Base-by-base conservation (phyloP, 164 flowering plant species). In the Umbellularia californica region DNA sequence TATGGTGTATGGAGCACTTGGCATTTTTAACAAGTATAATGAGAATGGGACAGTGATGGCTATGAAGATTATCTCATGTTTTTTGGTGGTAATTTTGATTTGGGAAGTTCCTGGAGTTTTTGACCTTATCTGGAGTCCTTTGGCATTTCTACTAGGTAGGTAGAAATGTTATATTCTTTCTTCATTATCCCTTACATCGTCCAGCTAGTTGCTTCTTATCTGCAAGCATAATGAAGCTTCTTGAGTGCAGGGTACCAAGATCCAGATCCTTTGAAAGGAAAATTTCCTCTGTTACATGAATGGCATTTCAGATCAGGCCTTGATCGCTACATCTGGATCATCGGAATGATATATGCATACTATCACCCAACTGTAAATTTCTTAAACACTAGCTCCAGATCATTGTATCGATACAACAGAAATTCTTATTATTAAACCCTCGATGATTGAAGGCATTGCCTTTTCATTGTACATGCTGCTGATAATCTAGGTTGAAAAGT, bases 281-380 rank as follows among this genome's bases (percentile, higher is more conserved):
- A 86, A 71, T 87, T 92, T 15, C 88, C 97, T 50, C 90, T 83
- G 14, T 79, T 95, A 76, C 94, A 93, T 81, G 99, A 95, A 79
- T 95, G 99, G 99, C 95, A 90, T 76, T 95, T 95, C 79, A 85
- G 99, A 89, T 95, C 99, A 64, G 99, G 99, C 75, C 94, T 95
- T 77, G 99, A 95, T 82, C 97, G 99, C 72, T 93, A 95, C 72
- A 90, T 95, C 75, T 95, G 99, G 99, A 95, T 95, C 63, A 81
- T 95, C 69, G 99, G 99, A 80, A 95, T 95, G 98, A 83, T 95
- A 80, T 92, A 93, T 81, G 99, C 99, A 51, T 95, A 93, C 73
- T 93, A 85, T 84, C 98, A 93, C 79, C 99, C 98, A 41, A 90
- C 81, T 85, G 98, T 95, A 95, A 86, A 68, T 72, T 74, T 75